These are phyloP conservation scores for Carex cristatella DNA, from an alignment of 176 grass and related monocot genomes.

Conservation along the genomic window DNA sequence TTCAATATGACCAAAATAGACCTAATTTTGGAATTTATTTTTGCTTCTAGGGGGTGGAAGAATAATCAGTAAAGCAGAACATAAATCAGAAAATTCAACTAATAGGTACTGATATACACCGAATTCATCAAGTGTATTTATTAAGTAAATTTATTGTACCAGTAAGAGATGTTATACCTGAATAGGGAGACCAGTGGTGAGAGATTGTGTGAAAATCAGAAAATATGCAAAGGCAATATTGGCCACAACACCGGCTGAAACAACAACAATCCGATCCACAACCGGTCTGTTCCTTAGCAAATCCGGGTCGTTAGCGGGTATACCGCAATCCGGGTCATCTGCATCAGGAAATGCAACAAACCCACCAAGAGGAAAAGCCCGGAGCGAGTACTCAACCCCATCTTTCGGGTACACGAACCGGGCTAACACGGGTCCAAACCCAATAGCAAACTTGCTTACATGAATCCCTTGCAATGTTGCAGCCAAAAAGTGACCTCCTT, in stretches of 20 bases:
- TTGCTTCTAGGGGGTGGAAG: not conserved
- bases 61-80: not conserved
- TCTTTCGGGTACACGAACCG: slow-evolving; percentile 50
- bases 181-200: slow-evolving; percentile 76
- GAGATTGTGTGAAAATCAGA: slow-evolving; percentile 66
- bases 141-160: not conserved
- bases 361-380: slow-evolving; percentile 87
- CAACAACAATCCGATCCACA: slow-evolving; percentile 76
- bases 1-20: not conserved
- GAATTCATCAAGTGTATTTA: not conserved
- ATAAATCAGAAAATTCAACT: slow-evolving; percentile 1
- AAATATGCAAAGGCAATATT: slow-evolving; percentile 84
- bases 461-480: slow-evolving; percentile 73
- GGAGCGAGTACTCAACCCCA: slow-evolving; percentile 83
- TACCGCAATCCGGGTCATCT: slow-evolving; percentile 72
- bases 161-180: slow-evolving; percentile 24
- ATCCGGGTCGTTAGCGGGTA: slow-evolving; percentile 72
- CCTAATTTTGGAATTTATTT: too few species aligned
- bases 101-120: not conserved
- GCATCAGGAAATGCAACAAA: slow-evolving; percentile 93
- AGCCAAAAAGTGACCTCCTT: slow-evolving; percentile 82
- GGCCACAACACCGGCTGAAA: slow-evolving; percentile 81
- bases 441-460: slow-evolving; percentile 86
- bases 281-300: slow-evolving; percentile 86
- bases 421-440: slow-evolving; percentile 75